Evolutionary conservation across 2,329 filamentous ascomycete genomes (phyloP).

Genomic region (Juglanconis oblonga): DNA sequence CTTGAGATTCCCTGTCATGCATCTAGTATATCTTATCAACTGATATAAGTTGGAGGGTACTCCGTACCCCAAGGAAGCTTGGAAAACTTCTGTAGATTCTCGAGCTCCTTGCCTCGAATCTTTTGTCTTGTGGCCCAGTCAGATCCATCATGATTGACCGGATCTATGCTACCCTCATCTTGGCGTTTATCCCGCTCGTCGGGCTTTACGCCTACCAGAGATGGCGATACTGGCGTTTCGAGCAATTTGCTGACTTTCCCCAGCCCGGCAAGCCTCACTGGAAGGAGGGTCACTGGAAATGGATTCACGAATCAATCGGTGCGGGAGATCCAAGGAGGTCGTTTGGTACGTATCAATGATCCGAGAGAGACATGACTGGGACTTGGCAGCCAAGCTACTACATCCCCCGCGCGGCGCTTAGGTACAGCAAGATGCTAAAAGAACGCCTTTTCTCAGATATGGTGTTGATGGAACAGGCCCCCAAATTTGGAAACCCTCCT

Average conservation of each 20-base stretch:
- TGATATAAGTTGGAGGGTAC: too few relatives aligned
- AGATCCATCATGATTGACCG: neutral
- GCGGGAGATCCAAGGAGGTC: neutral
- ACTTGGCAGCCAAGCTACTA: too few relatives aligned
- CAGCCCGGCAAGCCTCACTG: neutral
- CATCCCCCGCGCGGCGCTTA: too few relatives aligned
- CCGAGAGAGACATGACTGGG: too few relatives aligned
- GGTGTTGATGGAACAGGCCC: neutral
- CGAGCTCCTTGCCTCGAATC: neutral
- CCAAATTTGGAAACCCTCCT: conserved; percentile 27
- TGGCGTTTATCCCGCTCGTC: neutral
- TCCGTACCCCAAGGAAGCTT: too few relatives aligned
- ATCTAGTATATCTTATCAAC: neutral
- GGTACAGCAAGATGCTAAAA: too few relatives aligned
- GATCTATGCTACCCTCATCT: neutral
- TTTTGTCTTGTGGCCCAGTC: neutral
- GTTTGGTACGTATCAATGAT: neutral
- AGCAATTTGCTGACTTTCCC: neutral
- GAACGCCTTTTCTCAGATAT: neutral
- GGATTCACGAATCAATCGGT: neutral
- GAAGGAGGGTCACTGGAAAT: neutral
- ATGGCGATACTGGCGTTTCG: neutral
- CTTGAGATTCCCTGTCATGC: neutral
- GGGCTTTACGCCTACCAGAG: neutral
- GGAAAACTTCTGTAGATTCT: neutral